A percentile compares a stretch with the other conserved stretches of the same genome.
Conservation (phyloP, 176 grass and related monocot species). For the Bolboschoenus planiculmis region DNA sequence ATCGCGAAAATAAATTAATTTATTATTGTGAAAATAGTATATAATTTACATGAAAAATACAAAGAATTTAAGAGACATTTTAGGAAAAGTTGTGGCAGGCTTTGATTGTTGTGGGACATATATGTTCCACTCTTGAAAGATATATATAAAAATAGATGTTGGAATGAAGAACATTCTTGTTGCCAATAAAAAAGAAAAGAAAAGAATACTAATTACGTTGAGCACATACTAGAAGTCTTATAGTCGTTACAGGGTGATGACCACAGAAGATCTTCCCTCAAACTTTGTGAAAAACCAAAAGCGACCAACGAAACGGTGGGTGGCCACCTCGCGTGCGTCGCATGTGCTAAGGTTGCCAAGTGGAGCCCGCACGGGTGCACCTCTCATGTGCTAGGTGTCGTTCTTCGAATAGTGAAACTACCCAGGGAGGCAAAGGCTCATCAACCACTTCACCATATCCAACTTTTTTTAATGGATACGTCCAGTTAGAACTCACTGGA, state of each 20-base stretch:
- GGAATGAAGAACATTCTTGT: not conserved
- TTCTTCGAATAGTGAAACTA: not conserved
- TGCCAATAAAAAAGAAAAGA: not conserved
- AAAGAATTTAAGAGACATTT: not conserved
- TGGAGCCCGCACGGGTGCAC: constrained; percentile 2
- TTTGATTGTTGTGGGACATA: not conserved
- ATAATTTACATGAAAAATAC: not conserved
- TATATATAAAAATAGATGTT: not conserved
- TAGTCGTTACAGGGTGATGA: too few species aligned
- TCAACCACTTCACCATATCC: too few species aligned
- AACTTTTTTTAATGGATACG: not conserved
- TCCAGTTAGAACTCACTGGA: not conserved
- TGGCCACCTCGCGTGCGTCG: not conserved
- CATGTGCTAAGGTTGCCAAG: not conserved
- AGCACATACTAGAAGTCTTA: too few species aligned
- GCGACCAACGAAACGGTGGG: not conserved
- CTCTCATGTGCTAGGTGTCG: not conserved
- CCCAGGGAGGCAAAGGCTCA: too few species aligned
- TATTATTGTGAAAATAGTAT: too few species aligned
- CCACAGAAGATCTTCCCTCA: not conserved
- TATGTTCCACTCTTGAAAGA: not conserved
- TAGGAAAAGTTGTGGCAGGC: not conserved
- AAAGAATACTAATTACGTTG: not conserved
- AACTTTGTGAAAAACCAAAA: not conserved
- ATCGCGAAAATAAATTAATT: too few species aligned